Percentiles rank a stretch among this genome's conserved stretches.
phyloP scores from a whole-genome alignment of 2,329 filamentous ascomycete species.

The Monilinia fructigena region DNA sequence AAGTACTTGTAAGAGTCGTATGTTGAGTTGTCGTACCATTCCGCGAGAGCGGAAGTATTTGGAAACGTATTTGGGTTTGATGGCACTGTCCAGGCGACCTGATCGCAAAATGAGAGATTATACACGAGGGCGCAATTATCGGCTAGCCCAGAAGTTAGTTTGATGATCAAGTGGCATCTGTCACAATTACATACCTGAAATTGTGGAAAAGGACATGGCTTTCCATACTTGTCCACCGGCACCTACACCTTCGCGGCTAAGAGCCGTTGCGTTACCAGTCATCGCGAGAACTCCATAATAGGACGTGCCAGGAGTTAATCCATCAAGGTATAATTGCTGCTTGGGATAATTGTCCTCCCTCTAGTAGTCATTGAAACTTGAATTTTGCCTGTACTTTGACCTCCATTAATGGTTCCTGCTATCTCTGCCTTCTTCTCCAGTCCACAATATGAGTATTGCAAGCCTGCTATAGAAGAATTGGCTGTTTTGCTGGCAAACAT shows the following conservation, averaged over 20 bases:
- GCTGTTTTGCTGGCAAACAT: conserved; percentile 72
- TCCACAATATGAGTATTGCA: conserved; percentile 81
- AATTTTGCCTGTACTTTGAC: conserved; percentile 46
- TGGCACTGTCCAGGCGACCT: conserved; percentile 88
- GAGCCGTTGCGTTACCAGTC: conserved; percentile 53
- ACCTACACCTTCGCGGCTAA: conserved; percentile 55
- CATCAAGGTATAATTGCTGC: conserved; percentile 82
- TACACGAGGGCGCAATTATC: conserved; percentile 83
- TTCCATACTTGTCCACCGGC: conserved; percentile 77
- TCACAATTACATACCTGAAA: conserved; percentile 57
- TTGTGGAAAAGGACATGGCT: conserved; percentile 72
- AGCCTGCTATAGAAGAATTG: conserved; percentile 60
- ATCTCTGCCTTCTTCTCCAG: conserved; percentile 65
- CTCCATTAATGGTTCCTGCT: conserved; percentile 52
- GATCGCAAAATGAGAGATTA: conserved; percentile 83
- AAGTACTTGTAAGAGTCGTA: conserved; percentile 71
- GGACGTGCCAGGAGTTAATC: conserved; percentile 66
- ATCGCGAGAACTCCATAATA: conserved; percentile 75
- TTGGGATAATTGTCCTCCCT: conserved; percentile 68
- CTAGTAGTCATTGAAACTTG: conserved; percentile 66
- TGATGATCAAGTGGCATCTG: background rate
- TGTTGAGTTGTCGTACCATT: conserved; percentile 78
- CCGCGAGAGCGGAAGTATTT: conserved; percentile 59
- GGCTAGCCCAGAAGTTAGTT: conserved; percentile 46
- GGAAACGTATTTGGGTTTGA: conserved; percentile 66